Percentiles rank a stretch among this genome's conserved stretches.
Conservation (phyloP, 2,329 filamentous ascomycete genomes). For the Ascochyta lentis region DNA sequence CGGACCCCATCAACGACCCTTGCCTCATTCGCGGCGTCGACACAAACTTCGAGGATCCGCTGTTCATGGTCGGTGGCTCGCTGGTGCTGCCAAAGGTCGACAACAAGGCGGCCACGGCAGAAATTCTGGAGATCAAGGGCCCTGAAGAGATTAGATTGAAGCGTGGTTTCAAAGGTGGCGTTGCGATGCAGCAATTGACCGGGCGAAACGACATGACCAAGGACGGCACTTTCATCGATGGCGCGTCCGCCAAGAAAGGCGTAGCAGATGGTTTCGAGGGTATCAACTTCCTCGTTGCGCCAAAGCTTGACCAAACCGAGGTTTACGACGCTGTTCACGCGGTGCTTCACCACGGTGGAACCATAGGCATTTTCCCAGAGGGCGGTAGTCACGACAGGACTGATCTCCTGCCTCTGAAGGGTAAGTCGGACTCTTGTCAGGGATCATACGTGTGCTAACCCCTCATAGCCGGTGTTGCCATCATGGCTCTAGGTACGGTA, state of each 20-base stretch:
- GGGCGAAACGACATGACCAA: slow-evolving; percentile 75
- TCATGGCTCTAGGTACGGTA: slow-evolving; percentile 93
- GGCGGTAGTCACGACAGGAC: slow-evolving; percentile 95
- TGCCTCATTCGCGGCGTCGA: slow-evolving; percentile 79
- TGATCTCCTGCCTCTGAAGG: slow-evolving; percentile 85
- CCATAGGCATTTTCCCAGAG: slow-evolving; percentile 96
- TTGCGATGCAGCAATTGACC: slow-evolving; percentile 81
- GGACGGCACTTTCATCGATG: slow-evolving; percentile 67
- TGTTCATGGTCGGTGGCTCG: slow-evolving; percentile 68
- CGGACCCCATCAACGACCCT: slow-evolving; percentile 84
- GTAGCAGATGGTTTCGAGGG: slow-evolving; percentile 69
- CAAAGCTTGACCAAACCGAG: slow-evolving; percentile 90
- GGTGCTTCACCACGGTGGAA: slow-evolving; percentile 80
- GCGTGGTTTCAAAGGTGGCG: slow-evolving; percentile 80
- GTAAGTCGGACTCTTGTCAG: slow-evolving; percentile 16
- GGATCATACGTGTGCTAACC: slow-evolving; percentile 21
- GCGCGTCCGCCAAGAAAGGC: slow-evolving; percentile 60
- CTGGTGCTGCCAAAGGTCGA: slow-evolving; percentile 86
- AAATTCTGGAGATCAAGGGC: slow-evolving; percentile 81
- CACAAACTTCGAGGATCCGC: slow-evolving; percentile 76
- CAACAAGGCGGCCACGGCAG: slow-evolving; percentile 79
- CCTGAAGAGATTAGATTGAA: slow-evolving; percentile 85
- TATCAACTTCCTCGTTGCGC: slow-evolving; percentile 84
- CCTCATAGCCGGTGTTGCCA: slow-evolving; percentile 80
- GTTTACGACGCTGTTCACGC: slow-evolving; percentile 94